Percentiles rank a stretch among this genome's conserved stretches.
These are phyloP conservation scores for Tuber indicum DNA, from an alignment of 495 filamentous ascomycete genomes.

Conservation along the genomic window DNA sequence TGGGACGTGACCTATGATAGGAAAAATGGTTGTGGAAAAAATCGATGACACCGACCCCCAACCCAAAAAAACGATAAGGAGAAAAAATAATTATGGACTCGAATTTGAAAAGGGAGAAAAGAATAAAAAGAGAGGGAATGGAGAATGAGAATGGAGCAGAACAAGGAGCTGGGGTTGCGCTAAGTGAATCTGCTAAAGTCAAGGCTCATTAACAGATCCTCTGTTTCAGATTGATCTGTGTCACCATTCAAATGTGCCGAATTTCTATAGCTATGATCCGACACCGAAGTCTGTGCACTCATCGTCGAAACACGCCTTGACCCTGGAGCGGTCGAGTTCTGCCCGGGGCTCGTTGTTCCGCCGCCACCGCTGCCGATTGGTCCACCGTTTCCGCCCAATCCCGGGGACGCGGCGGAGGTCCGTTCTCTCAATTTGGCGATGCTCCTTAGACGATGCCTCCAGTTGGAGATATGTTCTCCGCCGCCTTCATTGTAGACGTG, in stretches of 20 bases:
- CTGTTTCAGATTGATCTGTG: conserved; percentile 33
- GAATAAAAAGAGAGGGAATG: conserved; percentile 5
- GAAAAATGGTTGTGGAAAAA: neutral
- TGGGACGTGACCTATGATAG: neutral
- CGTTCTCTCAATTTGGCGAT: conserved; percentile 73
- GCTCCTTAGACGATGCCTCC: conserved; percentile 77
- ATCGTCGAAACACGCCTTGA: conserved; percentile 35
- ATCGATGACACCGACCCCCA: neutral
- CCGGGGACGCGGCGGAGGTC: conserved; percentile 26
- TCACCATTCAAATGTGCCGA: conserved; percentile 33
- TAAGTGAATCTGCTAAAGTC: conserved; percentile 42
- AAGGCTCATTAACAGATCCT: conserved; percentile 36
- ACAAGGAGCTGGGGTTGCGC: conserved; percentile 6
- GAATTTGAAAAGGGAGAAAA: neutral
- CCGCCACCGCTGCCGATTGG: conserved; percentile 11
- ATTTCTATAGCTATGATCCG: conserved; percentile 29
- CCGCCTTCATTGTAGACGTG: conserved; percentile 80
- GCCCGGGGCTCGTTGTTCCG: conserved; percentile 22
- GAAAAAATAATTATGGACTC: conserved; percentile 2
- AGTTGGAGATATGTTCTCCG: conserved; percentile 80
- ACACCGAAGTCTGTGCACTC: conserved; percentile 25
- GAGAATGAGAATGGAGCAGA: neutral
- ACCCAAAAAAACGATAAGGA: neutral
- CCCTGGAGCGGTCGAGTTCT: conserved; percentile 12
- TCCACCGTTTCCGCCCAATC: conserved; percentile 8